Evolutionary conservation across 345 rosid genomes (phyloP), one percentile per base, ranked within the genome.

Genomic region (Eucalyptus curtisii): DNA sequence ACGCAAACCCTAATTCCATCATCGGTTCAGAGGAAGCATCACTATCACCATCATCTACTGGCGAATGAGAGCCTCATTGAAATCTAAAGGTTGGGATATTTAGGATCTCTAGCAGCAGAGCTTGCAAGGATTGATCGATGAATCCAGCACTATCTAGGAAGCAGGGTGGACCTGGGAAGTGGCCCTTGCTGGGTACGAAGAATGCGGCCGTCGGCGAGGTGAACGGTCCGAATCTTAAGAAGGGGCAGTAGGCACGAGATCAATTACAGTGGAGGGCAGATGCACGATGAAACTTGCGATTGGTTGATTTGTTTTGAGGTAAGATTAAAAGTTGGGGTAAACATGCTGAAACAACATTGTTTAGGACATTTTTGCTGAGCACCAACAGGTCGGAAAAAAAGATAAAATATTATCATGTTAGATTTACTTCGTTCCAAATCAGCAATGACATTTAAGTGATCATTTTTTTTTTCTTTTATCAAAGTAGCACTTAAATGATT

Each of bases 371-470:
- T 31, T n/a, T 66, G 40, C 40, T 66, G 0, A 49, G 50, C 17
- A 49, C 17, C 0, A 49, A 49, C 0, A 0, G 6, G 3, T 49
- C 2, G 0, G 0, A 33, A 66, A n/a, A 61, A 31, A 15, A 2
- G 2, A 66, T 68, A 9, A 68, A 33, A 1, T 68, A 16, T 9
- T 61, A 3, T 19, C 24, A 66, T 4, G 40, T 31, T 6, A 2
- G 0, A 31, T 15, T 16, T 31, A 9, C 4, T 5, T 3, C 3
- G 2, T 33, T 11, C 0, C 13, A 33, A 68, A 68, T 33, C 0
- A 8, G 2, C 0, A 2, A 68, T 68, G 0, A 0, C 1, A 68
- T 5, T 33, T 68, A 31, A 31, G 11, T 31, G 0, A 66, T 2
- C 1, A 1, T 37, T 37, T 59, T 25, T 59, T 25, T 59, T 59